A percentile compares a stretch with the other conserved stretches of the same genome.
phyloP scores from a whole-genome alignment of 495 filamentous ascomycete genomes.

The Oleoguttula mirabilis region DNA sequence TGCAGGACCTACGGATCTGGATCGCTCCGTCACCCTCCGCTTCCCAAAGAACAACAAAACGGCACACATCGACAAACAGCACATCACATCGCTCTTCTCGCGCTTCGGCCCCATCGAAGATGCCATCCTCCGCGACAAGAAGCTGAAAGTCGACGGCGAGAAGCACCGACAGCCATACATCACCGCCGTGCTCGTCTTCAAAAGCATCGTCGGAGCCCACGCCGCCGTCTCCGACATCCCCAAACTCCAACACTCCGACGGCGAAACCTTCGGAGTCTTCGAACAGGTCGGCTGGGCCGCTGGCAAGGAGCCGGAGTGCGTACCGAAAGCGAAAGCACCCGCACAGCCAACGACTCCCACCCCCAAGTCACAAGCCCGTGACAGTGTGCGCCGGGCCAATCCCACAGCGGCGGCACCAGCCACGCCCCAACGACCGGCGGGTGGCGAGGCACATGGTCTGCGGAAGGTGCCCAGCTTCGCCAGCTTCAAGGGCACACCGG shows the following conservation, averaged over 20 bases:
- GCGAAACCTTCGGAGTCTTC: conserved; percentile 35
- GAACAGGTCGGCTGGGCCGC: conserved; percentile 48
- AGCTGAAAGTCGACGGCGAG: conserved; percentile 34
- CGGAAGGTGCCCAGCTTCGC: conserved; percentile 11
- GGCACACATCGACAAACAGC: conserved; percentile 32
- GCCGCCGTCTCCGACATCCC: conserved; percentile 42
- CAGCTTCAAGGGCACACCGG: conserved; percentile 15
- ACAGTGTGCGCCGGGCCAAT: too few species aligned
- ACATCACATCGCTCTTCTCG: conserved; percentile 36
- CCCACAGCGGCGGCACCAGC: not conserved
- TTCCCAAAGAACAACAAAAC: conserved; percentile 18
- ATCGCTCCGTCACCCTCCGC: conserved; percentile 48
- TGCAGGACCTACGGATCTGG: conserved; percentile 30
- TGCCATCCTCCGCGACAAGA: conserved; percentile 41
- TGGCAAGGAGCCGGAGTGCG: conserved; percentile 33
- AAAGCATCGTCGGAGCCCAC: conserved; percentile 49
- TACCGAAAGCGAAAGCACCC: conserved; percentile 14
- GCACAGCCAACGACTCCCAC: too few species aligned
- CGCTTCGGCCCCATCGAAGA: conserved; percentile 47
- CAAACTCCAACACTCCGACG: conserved; percentile 33
- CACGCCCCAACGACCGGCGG: too few species aligned
- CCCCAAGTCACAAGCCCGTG: too few species aligned
- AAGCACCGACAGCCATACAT: conserved; percentile 23
- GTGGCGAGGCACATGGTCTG: too few species aligned
- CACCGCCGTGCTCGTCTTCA: conserved; percentile 39